These are phyloP conservation scores for Lanmaoa rubissima DNA, from an alignment of 768 basidiomycete genomes.

Conservation along the genomic window DNA sequence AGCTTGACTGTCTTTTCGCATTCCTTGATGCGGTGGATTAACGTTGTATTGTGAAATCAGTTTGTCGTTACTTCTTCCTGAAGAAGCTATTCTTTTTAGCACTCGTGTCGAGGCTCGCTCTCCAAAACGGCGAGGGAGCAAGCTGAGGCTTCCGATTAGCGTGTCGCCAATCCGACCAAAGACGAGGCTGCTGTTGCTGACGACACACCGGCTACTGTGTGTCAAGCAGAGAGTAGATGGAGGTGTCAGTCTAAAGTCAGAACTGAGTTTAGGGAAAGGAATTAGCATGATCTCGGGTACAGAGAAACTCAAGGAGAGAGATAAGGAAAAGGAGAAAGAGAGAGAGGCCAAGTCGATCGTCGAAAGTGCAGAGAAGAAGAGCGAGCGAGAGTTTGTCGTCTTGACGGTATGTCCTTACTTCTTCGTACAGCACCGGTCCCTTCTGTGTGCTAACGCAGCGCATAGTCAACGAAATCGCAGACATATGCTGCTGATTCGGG, in stretches of 20 bases:
- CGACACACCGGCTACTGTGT: constrained; percentile 54
- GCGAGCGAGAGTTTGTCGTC: constrained; percentile 59
- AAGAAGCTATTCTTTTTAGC: constrained; percentile 49
- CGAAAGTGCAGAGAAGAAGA: constrained; percentile 48
- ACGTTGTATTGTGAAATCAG: constrained; percentile 19
- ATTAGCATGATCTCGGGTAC: constrained; percentile 2
- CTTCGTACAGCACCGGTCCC: not conserved
- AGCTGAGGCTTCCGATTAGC: constrained; percentile 49
- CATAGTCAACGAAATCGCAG: constrained; percentile 46
- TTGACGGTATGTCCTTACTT: constrained; percentile 47
- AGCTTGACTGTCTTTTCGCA: constrained; percentile 9
- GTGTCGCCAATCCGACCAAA: constrained; percentile 49
- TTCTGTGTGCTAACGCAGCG: not conserved
- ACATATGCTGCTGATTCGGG: constrained; percentile 42
- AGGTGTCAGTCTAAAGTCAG: constrained; percentile 47
- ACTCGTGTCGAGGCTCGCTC: constrained; percentile 54
- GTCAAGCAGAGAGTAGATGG: constrained; percentile 45
- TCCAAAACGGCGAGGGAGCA: constrained; percentile 56
- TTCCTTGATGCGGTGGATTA: not conserved
- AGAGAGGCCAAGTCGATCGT: constrained; percentile 48
- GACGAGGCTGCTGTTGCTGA: constrained; percentile 54
- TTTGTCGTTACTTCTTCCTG: constrained; percentile 38
- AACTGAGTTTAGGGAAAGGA: constrained; percentile 41
- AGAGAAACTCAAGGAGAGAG: constrained; percentile 27
- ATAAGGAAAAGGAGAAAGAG: constrained; percentile 45